Evolutionary conservation across 1,284 basidiomycete species (phyloP), one percentile per base, ranked within the genome.

Genomic region (Trichosporon ovoides): DNA sequence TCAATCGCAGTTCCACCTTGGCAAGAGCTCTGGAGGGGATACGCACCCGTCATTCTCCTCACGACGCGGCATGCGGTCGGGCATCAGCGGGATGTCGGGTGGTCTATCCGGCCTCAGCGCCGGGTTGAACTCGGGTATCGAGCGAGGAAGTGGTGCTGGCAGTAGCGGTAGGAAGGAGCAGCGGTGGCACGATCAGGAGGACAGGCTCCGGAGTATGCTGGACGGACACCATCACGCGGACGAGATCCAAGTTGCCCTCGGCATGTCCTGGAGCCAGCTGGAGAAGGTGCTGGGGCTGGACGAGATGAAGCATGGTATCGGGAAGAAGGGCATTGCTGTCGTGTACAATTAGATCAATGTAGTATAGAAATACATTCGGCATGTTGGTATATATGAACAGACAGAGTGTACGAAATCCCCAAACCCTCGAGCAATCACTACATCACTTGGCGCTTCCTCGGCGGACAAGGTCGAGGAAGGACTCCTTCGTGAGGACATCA

Each of bases 201-300:
- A 71, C 38, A 86, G 85, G 24, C 69, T 96, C 37, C 69, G 84
- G 20, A 67, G 80, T 5, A 75, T 89, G 57, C 79, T 96, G 12
- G 87, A 96, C 68, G 93, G 92, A 4, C 86, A 87, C 58, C 91
- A 92, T 76, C 88, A 93, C 74, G 87, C 91, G 2, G 94, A 97
- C 74, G 92, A 96, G 75, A 79, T 97, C 50, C 89, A 88, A 60
- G 87, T 89, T 18, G 80, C 73, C 52, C 92, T 92, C 68, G 85
- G 89, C 64, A 84, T 87, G 56, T 87, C 88, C 6, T 95, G 92
- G 92, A 84, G 85, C 5, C 79, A 87, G 60, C 79, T 97, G 55
- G 85, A 91, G 69, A 82, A 83, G 62, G 89, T 89, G 83, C 77
- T 97, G 49, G 79, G 72, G 1, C 38, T 74, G 19, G 72, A 73